These are phyloP conservation scores for Phytophthora pisi DNA, from an alignment of 352 stramenopile species.

Conservation along the genomic window DNA sequence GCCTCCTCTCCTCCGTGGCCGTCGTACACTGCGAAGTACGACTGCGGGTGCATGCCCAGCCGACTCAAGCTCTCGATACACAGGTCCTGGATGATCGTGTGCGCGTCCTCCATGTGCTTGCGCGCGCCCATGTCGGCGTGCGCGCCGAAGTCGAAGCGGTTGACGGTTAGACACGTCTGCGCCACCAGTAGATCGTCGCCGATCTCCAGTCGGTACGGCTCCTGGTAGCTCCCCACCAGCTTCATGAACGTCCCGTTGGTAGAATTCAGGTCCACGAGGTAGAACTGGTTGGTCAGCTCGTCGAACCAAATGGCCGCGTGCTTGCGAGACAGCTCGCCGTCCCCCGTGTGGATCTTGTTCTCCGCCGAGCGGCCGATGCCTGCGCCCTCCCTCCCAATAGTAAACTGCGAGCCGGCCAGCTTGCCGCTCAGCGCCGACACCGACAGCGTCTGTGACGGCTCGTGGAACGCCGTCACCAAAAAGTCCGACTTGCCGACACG, in stretches of 20 bases:
- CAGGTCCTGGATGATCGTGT: conserved; percentile 94
- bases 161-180: conserved; percentile 96
- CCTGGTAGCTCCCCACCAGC: conserved; percentile 92
- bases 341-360: conserved; percentile 93
- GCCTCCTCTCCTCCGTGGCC: conserved; percentile 95
- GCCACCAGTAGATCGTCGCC: conserved; percentile 96
- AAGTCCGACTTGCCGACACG: conserved; percentile 87
- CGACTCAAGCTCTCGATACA: conserved; percentile 63
- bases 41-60: conserved; percentile 80
- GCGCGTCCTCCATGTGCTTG: conserved; percentile 97
- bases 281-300: conserved; percentile 75
- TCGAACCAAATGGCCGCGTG: conserved; percentile 95
- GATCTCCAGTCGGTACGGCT: conserved; percentile 92
- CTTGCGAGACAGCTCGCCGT: conserved; percentile 94
- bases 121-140: conserved; percentile 93
- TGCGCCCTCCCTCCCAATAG: conserved; percentile 84
- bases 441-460: conserved; percentile 58
- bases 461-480: conserved; percentile 61
- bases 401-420: conserved; percentile 75
- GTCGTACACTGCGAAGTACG: conserved; percentile 97
- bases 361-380: conserved; percentile 88
- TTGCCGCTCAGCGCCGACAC: conserved; percentile 68
- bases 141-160: conserved; percentile 96
- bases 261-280: conserved; percentile 86
- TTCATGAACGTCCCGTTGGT: conserved; percentile 97